These are phyloP conservation scores for Tulasnella sp. DNA, from an alignment of 768 basidiomycete species.

Conservation along the genomic window DNA sequence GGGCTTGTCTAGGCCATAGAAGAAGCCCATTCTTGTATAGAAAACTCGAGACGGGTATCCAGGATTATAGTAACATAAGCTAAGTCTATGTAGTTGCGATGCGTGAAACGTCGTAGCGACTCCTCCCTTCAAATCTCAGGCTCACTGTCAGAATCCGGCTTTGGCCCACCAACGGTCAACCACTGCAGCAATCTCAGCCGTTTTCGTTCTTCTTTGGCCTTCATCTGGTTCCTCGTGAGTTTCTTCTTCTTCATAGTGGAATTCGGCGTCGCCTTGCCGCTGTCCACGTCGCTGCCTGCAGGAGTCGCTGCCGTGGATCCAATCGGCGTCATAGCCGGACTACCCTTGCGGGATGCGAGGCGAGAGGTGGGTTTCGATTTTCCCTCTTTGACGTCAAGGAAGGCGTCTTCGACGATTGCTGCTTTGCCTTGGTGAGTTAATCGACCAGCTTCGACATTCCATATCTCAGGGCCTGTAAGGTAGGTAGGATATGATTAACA, in stretches of 20 bases:
- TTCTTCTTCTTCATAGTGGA: constrained; percentile 78
- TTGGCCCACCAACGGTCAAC: constrained; percentile 63
- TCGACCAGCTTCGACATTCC: constrained; percentile 80
- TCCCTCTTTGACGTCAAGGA: constrained; percentile 43
- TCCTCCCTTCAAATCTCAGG: neutral
- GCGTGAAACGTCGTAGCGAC: no score
- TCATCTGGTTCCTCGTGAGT: constrained; percentile 76
- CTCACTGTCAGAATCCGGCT: constrained; percentile 11
- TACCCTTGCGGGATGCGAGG: constrained; percentile 47
- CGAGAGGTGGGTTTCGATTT: constrained; percentile 28
- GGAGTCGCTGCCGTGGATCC: constrained; percentile 67
- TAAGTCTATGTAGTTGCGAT: no score
- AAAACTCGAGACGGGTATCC: no score
- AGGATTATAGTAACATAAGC: no score
- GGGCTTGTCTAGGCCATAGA: no score
- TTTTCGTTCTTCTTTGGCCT: constrained; percentile 80
- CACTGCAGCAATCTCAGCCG: constrained; percentile 69
- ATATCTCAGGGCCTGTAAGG: constrained; percentile 89
- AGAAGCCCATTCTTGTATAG: no score
- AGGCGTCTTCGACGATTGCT: constrained; percentile 73
- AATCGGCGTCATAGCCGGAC: constrained; percentile 51
- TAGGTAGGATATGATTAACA: neutral
- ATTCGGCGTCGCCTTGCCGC: constrained; percentile 28
- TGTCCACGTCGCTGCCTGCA: constrained; percentile 68
- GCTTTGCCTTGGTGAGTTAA: constrained; percentile 84